Evolutionary conservation across 768 basidiomycete genomes (phyloP).

Genomic region (Xerocomus spinulosus): DNA sequence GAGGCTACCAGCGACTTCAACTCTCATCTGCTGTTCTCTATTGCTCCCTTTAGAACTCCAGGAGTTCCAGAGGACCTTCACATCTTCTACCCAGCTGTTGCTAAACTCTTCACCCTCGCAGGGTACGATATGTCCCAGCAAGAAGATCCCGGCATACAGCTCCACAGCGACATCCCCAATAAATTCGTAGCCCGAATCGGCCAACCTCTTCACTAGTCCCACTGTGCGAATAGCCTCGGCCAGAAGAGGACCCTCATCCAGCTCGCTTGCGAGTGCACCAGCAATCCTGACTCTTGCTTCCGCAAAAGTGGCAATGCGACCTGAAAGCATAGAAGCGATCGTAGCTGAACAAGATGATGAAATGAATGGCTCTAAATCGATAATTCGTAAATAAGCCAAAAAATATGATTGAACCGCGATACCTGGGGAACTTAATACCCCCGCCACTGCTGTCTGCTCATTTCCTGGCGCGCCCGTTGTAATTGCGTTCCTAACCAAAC

Average conservation of each 20-base stretch:
- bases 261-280: slow-evolving; percentile 5
- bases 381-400: not conserved
- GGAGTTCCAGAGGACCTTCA: slow-evolving; percentile 30
- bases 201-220: slow-evolving; percentile 12
- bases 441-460: not conserved
- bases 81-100: slow-evolving; percentile 15
- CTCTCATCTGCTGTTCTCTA: slow-evolving; percentile 19
- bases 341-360: slow-evolving; percentile 14
- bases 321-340: slow-evolving; percentile 17
- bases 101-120: slow-evolving; percentile 4
- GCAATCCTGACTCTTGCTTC: slow-evolving; percentile 11
- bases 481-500: slow-evolving; percentile 10
- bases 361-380: slow-evolving; percentile 17
- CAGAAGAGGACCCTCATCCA: not conserved
- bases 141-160: slow-evolving; percentile 19
- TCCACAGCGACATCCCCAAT: slow-evolving; percentile 16
- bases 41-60: slow-evolving; percentile 17
- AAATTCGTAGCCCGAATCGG: slow-evolving; percentile 19
- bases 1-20: slow-evolving; percentile 26
- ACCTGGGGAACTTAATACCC: slow-evolving; percentile 20
- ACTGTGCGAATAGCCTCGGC: slow-evolving; percentile 4
- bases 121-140: slow-evolving; percentile 21
- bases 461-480: not conserved
- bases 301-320: slow-evolving; percentile 9
- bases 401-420: not conserved